Conservation (phyloP, 768 basidiomycete species). For the Rhizopogon vulgaris region DNA sequence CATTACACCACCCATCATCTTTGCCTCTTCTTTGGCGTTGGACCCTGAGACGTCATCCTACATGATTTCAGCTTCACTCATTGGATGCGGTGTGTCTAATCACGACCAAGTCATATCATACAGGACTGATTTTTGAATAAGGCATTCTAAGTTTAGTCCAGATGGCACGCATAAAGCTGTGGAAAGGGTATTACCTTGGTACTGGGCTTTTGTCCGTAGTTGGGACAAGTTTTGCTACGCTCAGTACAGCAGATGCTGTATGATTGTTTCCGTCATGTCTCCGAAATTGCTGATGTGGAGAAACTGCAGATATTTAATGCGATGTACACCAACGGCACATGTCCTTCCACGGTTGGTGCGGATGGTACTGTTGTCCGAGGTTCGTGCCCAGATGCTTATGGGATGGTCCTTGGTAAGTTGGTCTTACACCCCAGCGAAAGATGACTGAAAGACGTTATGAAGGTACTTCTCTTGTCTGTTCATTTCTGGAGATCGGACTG, state of each 20-base stretch:
- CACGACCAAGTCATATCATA: neutral
- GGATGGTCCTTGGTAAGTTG: constrained; percentile 59
- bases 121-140: constrained; percentile 18
- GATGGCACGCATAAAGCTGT: constrained; percentile 64
- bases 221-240: constrained; percentile 74
- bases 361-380: constrained; percentile 56
- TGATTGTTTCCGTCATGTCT: constrained; percentile 11
- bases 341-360: constrained; percentile 47
- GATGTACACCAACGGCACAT: constrained; percentile 77
- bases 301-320: constrained; percentile 56
- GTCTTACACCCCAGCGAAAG: neutral
- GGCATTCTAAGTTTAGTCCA: constrained; percentile 74
- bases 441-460: neutral
- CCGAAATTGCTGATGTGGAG: neutral
- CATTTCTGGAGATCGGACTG: constrained; percentile 74
- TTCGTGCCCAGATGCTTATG: constrained; percentile 76
- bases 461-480: constrained; percentile 75
- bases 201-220: constrained; percentile 81
- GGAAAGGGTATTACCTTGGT: constrained; percentile 60
- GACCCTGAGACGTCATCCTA: constrained; percentile 58
- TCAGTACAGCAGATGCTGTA: constrained; percentile 67
- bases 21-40: constrained; percentile 57
- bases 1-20: constrained; percentile 80
- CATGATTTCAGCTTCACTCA: constrained; percentile 77
- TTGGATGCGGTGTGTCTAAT: constrained; percentile 57